Evolutionary conservation across 148 eudicot genomes (phyloP), one percentile per base, ranked within the genome.

Genomic region (Chenopodium berlandieri): DNA sequence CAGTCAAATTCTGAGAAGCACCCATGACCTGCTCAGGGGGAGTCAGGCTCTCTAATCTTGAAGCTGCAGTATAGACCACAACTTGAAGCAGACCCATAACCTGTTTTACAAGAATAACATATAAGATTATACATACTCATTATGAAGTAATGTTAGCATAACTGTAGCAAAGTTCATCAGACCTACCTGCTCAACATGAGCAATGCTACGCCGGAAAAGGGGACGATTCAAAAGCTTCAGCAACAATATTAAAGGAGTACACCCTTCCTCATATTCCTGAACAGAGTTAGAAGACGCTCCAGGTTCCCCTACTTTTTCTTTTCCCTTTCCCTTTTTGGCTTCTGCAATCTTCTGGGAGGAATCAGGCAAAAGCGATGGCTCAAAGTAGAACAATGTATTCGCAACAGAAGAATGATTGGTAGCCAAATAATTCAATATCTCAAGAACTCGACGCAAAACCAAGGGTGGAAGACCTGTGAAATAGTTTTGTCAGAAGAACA

Each of bases 331-430:
- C 69, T 86, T 89, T 44, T 80, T 92, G 11, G 54, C 63, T 75
- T 86, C 93, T 75, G 81, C 66, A 76, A 62, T 30, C 58, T 80
- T 86, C 69, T 66, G 72, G 73, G 85, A 83, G 83, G 80, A 80
- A 50, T 89, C 90, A 12, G 88, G 86, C 75, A 88, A 40, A 78
- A 88, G 87, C 47, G 94, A 86, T 50, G 88, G 88, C 32, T 92
- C 97, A 83, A 89, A 92, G 78, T 94, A 86, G 86, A 94, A 94
- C 85, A 97, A 83, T 40, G 88, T 87, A 79, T 86, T 87, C 27
- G 99, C 93, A 85, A 97, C 98, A 76, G 91, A 89, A 87, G 98
- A 88, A 88, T 97, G 98, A 87, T 91, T 94, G 48, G 94, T 91
- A 72, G 99, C 98, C 89, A 97, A 84, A 86, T 89, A 92, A 56